Base-by-base conservation (phyloP, 768 basidiomycete species). In the Rhodotorula graminis region DNA sequence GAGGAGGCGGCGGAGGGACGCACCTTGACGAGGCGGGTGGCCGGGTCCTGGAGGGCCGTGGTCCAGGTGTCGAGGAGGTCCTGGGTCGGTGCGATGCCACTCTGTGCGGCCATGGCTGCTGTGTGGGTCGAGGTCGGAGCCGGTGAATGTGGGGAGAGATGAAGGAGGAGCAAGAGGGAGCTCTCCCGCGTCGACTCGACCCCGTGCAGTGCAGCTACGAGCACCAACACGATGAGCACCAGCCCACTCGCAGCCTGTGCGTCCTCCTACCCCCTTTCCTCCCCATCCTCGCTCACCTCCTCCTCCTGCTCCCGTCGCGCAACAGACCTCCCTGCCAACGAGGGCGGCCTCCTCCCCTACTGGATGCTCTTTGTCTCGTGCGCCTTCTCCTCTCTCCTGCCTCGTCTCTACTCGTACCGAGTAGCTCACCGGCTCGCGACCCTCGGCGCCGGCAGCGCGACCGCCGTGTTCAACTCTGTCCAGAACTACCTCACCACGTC, bases 341-440 rank as follows among this genome's bases (percentile, higher is more conserved):
- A 15, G 40, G 72, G 2, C 77, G 94, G 93, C 42, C 84, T 85
- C 79, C 86, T 99, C 16, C 92, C 92, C 3, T 85, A 87, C 80
- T 97, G 93, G 93, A 90, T 93, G 81, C 86, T 96, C 64, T 77
- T 94, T 71, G 87, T 93, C 50, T 87, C 92, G 50, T 82, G 84
- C 31, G 85, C 88, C 29, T 33, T 46, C 61, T 23, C 29, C 29
- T n/a, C 56, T 37, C 33, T 44, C 12, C 47, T 2, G 19, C 19
- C 19, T 9, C 16, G n/a, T 29, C 52, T 16, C 47, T 49, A 12
- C 49, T 46, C 19, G 49, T 21, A 21, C 25, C 18, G 19, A 15
- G 4, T 23, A 6, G 1, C 25, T 46, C 14, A 16, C 25, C 19
- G 5, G 5, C 11, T 12, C 10, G 29, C 16, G n/a, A n/a, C n/a